Evolutionary conservation across 352 stramenopile genomes (phyloP), one percentile per base, ranked within the genome.

Genomic region (Pythium brachiatum): DNA sequence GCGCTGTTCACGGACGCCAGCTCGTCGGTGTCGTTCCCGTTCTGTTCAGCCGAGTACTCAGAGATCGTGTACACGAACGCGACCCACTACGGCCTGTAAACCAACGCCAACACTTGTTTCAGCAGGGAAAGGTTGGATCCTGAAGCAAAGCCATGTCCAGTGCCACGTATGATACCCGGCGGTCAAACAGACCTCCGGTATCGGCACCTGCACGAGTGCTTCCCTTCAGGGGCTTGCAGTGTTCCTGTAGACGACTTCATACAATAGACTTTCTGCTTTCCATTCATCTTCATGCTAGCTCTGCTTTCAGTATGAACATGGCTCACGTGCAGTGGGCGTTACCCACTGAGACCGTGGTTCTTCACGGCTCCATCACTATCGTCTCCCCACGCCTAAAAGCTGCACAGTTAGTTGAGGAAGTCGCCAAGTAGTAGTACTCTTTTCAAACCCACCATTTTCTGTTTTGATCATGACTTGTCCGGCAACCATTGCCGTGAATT

Each of bases 1-100:
- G 51, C 71, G 32, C 62, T 87, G 2, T 83, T 86, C 62, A 74
- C 57, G 34, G 73, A 74, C 3, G 58, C 12, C 7, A 13, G n/a
- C 15, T 16, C 31, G 13, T 47, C 20, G 18, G 11, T 32, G 2
- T 55, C 34, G 39, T 75, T 75, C 62, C 59, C 69, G n/a, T 75
- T 62, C 52, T 75, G 69, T 44, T 21, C 44, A 7, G 38, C 60
- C 13, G 47, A 65, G 41, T 63, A 68, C 52, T 48, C 70, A 48
- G 26, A 52, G 23, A 29, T 61, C 18, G 20, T 62, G 23, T 75
- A 75, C 56, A 70, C 60, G 20, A 75, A 72, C 56, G n/a, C 26
- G 11, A 56, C 50, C 46, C 46, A 53, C 25, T 53, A 32, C 46
- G 25, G 25, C 11, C 46, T 53, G 46, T 53, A 29, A 53, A 29